Evolutionary conservation across 768 basidiomycete species (phyloP).

Genomic region (Leucocoprinus leucothites): DNA sequence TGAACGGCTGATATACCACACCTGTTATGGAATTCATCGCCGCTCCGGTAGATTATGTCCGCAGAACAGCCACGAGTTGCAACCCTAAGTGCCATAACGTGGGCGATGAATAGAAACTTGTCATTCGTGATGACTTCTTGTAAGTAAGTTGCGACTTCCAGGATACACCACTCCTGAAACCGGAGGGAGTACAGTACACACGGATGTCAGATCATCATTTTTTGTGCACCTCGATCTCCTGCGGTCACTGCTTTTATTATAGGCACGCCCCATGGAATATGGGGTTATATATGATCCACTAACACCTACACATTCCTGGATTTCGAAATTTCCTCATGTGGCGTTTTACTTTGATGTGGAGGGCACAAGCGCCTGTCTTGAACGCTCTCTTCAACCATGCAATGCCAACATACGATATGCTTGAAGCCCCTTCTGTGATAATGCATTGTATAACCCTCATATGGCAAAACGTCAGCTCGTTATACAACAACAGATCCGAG

Average conservation of each 20-base stretch:
- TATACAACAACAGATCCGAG: too few species aligned
- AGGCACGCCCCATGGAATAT: too few species aligned
- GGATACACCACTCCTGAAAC: not conserved
- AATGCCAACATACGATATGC: too few species aligned
- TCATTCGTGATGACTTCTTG: not conserved
- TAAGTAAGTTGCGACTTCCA: not conserved
- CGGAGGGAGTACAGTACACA: not conserved
- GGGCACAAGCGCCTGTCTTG: not conserved
- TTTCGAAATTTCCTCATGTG: slow-evolving; percentile 3
- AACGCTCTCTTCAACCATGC: too few species aligned
- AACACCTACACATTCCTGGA: not conserved
- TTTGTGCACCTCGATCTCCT: not conserved
- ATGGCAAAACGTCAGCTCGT: not conserved
- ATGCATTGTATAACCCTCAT: not conserved
- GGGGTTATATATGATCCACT: too few species aligned
- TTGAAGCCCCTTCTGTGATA: too few species aligned
- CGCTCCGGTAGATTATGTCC: not conserved
- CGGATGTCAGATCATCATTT: not conserved
- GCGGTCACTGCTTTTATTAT: not conserved
- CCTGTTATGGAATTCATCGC: slow-evolving; percentile 1
- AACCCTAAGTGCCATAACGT: slow-evolving; percentile 6
- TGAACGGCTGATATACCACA: not conserved
- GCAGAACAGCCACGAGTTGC: slow-evolving; percentile 1
- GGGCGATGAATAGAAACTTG: not conserved
- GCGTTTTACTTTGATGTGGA: not conserved